These are phyloP conservation scores for Lipomyces starkeyi DNA, from an alignment of 805 yeast species.

Conservation along the genomic window DNA sequence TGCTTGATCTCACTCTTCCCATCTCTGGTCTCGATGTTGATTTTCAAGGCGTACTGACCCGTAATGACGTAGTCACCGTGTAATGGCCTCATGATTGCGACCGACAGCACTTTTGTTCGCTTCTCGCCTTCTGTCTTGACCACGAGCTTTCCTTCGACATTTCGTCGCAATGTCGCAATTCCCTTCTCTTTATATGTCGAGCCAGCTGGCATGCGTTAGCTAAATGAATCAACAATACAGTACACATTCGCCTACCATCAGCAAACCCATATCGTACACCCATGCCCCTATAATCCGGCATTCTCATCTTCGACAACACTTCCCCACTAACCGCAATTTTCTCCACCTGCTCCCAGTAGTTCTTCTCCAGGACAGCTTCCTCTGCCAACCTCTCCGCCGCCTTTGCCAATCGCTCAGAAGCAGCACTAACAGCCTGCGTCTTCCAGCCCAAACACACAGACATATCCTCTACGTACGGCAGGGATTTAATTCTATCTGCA, in stretches of 20 bases:
- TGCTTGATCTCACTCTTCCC: slow-evolving; percentile 62
- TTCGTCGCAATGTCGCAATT: slow-evolving; percentile 68
- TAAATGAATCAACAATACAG: not conserved
- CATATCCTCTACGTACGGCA: slow-evolving; percentile 44
- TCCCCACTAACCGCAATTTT: slow-evolving; percentile 56
- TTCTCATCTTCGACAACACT: slow-evolving; percentile 69
- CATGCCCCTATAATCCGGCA: slow-evolving; percentile 60
- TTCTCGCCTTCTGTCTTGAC: slow-evolving; percentile 50
- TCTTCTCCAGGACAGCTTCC: slow-evolving; percentile 65
- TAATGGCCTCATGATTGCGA: slow-evolving; percentile 55
- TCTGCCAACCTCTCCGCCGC: slow-evolving; percentile 59
- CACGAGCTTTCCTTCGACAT: slow-evolving; percentile 53
- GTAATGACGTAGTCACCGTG: slow-evolving; percentile 8
- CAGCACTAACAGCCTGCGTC: slow-evolving; percentile 64
- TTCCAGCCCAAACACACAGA: slow-evolving; percentile 83
- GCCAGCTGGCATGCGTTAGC: slow-evolving; percentile 57
- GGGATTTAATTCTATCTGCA: slow-evolving; percentile 42
- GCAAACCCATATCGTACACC: slow-evolving; percentile 91
- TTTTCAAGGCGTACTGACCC: slow-evolving; percentile 9
- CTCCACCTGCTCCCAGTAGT: slow-evolving; percentile 66
- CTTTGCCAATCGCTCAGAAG: slow-evolving; percentile 57
- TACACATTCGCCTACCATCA: slow-evolving; percentile 50
- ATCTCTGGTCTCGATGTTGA: slow-evolving; percentile 27
- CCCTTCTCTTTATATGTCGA: slow-evolving; percentile 78
- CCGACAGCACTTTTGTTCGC: slow-evolving; percentile 58